phyloP scores from a whole-genome alignment of 202 grass and related monocot species.

The Saccharum hybrid region DNA sequence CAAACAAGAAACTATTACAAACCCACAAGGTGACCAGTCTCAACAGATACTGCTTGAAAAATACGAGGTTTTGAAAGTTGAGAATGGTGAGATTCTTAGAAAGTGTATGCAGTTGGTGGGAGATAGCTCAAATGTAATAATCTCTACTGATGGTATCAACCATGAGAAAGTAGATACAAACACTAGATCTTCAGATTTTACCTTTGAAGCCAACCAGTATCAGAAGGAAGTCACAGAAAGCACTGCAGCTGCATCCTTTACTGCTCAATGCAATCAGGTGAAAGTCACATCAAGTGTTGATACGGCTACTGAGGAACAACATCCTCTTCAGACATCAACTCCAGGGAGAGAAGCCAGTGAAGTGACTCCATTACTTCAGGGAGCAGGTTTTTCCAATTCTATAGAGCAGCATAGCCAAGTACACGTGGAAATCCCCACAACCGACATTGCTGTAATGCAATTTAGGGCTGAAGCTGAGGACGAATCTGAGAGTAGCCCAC shows the following conservation, averaged over 20 bases:
- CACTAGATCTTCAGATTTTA: constrained; percentile 1
- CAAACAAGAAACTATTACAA: constrained; percentile 29
- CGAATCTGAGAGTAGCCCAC: constrained; percentile 49
- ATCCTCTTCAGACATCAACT: constrained; percentile 31
- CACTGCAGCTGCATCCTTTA: constrained; percentile 4
- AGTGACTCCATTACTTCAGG: constrained; percentile 45
- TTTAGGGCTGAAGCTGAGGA: constrained; percentile 32
- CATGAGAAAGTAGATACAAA: constrained; percentile 27
- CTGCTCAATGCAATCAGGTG: constrained; percentile 23
- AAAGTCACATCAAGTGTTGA: constrained; percentile 3
- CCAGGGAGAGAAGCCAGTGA: constrained; percentile 34
- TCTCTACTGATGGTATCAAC: neutral
- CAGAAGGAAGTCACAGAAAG: constrained; percentile 7
- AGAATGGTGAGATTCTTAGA: constrained; percentile 31
- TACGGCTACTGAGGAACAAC: constrained; percentile 16
- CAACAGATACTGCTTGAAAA: constrained; percentile 33
- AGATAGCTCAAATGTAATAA: constrained; percentile 5
- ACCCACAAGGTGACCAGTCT: constrained; percentile 34
- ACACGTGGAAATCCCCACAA: constrained; percentile 19
- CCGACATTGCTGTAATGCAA: constrained; percentile 4
- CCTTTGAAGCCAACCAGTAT: constrained; percentile 31
- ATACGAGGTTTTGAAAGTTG: constrained; percentile 45
- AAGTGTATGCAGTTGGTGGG: constrained; percentile 31
- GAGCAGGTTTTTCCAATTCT: constrained; percentile 24
- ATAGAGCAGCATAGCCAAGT: constrained; percentile 23